Percentiles rank a stretch among this genome's conserved stretches.
phyloP scores from a whole-genome alignment of 805 yeast genomes.

The Lachancea fermentati region DNA sequence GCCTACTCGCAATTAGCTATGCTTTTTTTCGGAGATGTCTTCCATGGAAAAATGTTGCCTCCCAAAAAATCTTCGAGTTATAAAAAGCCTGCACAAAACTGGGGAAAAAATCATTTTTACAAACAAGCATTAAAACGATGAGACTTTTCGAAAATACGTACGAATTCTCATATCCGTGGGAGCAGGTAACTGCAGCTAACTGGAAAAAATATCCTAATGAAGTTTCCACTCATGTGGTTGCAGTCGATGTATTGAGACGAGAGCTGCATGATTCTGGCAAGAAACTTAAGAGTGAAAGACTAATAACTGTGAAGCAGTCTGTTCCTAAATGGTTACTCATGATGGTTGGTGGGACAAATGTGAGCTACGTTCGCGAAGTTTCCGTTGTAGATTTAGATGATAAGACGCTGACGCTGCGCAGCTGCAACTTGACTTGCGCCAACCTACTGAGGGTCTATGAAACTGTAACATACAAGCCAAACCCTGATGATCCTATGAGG shows the following conservation, averaged over 20 bases:
- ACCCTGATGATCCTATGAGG: slow-evolving; percentile 43
- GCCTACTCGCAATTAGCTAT: too few species aligned
- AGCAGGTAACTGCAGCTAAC: slow-evolving; percentile 89
- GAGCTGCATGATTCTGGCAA: slow-evolving; percentile 51
- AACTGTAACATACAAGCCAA: slow-evolving; percentile 77
- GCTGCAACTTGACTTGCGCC: slow-evolving; percentile 81
- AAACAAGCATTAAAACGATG: slow-evolving; percentile 40
- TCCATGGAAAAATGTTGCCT: not conserved
- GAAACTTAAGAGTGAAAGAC: slow-evolving; percentile 70
- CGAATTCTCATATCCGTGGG: slow-evolving; percentile 82
- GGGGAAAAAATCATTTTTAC: not conserved
- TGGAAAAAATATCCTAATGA: slow-evolving; percentile 98
- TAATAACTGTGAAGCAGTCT: slow-evolving; percentile 82
- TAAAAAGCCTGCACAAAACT: not conserved
- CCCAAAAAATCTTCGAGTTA: not conserved
- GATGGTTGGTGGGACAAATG: slow-evolving; percentile 65
- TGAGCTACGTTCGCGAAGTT: slow-evolving; percentile 82
- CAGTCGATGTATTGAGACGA: slow-evolving; percentile 81
- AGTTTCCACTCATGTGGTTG: slow-evolving; percentile 83
- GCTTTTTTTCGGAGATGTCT: not conserved
- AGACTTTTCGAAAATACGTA: slow-evolving; percentile 69
- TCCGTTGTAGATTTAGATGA: slow-evolving; percentile 70
- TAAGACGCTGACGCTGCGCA: slow-evolving; percentile 67
- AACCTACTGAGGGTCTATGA: slow-evolving; percentile 75
- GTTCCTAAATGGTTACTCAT: slow-evolving; percentile 77